Percentiles rank a stretch among this genome's conserved stretches.
Evolutionary conservation across 306 rosid genomes (phyloP).

Genomic region (Inga laurina): DNA sequence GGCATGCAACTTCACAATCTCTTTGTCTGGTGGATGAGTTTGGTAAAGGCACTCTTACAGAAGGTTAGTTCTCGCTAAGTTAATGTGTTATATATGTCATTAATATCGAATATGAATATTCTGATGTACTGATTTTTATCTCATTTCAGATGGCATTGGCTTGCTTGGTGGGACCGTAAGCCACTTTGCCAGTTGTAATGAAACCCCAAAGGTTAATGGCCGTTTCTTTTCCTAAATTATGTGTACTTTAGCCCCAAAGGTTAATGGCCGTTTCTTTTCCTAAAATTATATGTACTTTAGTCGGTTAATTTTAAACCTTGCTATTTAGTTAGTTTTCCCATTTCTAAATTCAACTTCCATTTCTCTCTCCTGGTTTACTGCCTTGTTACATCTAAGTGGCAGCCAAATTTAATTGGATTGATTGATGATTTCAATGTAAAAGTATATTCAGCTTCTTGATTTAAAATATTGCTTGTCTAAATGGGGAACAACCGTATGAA

Average conservation of each 20-base stretch:
- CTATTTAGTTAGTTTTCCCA: neutral
- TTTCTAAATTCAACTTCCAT: neutral
- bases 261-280: conserved; percentile 41
- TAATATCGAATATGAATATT: conserved; percentile 5
- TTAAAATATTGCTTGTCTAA: conserved; percentile 3
- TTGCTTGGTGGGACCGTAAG: conserved; percentile 90
- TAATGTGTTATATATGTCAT: conserved; percentile 18
- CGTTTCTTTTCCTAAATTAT: conserved; percentile 32
- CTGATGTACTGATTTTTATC: conserved; percentile 21
- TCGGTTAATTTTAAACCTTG: conserved; percentile 24
- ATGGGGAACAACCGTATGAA: neutral
- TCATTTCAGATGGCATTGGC: conserved; percentile 85
- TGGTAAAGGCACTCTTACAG: conserved; percentile 97
- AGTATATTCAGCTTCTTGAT: conserved; percentile 5
- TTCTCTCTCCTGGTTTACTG: conserved; percentile 5
- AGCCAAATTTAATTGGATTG: conserved; percentile 6
- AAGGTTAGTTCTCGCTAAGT: conserved; percentile 65
- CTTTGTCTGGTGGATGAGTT: conserved; percentile 88
- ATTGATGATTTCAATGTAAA: neutral
- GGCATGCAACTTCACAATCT: conserved; percentile 89
- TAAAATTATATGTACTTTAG: neutral
- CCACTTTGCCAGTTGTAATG: conserved; percentile 63
- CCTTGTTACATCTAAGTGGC: conserved; percentile 3
- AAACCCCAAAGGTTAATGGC: conserved; percentile 79
- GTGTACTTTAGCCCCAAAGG: conserved; percentile 64